Conservation (phyloP, 805 yeast genomes). For the Wickerhamiella shivajii region DNA sequence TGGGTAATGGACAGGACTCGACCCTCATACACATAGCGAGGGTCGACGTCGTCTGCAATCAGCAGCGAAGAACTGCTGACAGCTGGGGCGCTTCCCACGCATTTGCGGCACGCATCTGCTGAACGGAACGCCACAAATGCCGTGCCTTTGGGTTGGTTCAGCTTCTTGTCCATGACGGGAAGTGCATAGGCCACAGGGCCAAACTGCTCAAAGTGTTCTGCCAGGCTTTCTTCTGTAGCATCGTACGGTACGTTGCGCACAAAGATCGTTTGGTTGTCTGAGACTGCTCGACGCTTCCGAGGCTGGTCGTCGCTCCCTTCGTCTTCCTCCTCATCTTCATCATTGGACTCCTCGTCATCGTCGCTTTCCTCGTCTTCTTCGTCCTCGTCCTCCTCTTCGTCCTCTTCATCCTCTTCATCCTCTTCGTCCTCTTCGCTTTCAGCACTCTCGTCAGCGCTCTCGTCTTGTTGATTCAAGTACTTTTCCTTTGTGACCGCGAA, state of each 20-base stretch:
- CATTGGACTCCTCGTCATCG: constrained; percentile 27
- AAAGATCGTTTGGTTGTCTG: constrained; percentile 43
- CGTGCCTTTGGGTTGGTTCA: constrained; percentile 83
- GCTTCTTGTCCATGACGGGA: constrained; percentile 75
- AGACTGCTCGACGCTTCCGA: constrained; percentile 22
- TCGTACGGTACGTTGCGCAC: constrained; percentile 92
- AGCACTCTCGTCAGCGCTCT: constrained; percentile 27
- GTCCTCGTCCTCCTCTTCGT: constrained; percentile 22
- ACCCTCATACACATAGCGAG: constrained; percentile 78
- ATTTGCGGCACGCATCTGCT: constrained; percentile 46
- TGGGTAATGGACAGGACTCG: constrained; percentile 72
- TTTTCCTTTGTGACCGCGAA: constrained; percentile 77
- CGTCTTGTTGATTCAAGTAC: constrained; percentile 46
- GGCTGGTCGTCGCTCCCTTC: constrained; percentile 19
- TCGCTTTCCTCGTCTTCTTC: constrained; percentile 20
- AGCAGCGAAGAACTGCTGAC: constrained; percentile 50
- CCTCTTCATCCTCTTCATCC: constrained; percentile 24
- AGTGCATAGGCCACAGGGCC: constrained; percentile 87
- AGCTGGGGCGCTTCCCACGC: constrained; percentile 68
- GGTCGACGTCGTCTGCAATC: constrained; percentile 83
- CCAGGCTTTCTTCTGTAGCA: constrained; percentile 66
- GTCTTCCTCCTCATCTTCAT: constrained; percentile 24
- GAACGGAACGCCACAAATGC: constrained; percentile 80
- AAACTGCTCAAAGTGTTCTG: constrained; percentile 65
- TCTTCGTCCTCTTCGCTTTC: constrained; percentile 29